Conservation (phyloP, 2,329 filamentous ascomycete species). For the Herpotrichia juniperi region DNA sequence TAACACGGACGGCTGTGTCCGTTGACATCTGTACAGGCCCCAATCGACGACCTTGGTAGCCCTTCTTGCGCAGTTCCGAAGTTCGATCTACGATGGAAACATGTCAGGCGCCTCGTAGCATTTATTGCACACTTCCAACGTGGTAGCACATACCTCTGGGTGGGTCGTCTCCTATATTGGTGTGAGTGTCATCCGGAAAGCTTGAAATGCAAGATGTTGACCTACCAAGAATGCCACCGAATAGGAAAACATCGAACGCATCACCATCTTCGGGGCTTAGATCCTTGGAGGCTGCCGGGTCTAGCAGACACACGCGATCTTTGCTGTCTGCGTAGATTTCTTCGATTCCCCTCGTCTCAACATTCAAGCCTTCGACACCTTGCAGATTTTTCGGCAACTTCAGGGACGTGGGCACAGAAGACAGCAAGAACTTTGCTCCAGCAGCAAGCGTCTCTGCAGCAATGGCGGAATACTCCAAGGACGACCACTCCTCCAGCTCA, state of each 20-base stretch:
- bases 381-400: constrained; percentile 64
- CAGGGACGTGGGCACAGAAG: constrained; percentile 75
- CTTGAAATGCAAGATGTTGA: constrained; percentile 6
- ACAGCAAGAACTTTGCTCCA: constrained; percentile 76
- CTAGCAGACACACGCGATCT: constrained; percentile 82
- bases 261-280: constrained; percentile 82
- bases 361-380: constrained; percentile 66
- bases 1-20: constrained; percentile 94
- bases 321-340: constrained; percentile 76
- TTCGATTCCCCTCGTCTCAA: constrained; percentile 81
- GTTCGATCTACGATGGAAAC: constrained; percentile 72
- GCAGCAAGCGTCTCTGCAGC: constrained; percentile 76
- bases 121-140: constrained; percentile 6
- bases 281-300: constrained; percentile 83
- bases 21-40: constrained; percentile 98
- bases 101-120: constrained; percentile 25
- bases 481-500: constrained; percentile 92
- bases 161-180: constrained; percentile 79
- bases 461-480: constrained; percentile 89
- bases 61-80: constrained; percentile 92
- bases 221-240: constrained; percentile 92
- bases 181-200: constrained; percentile 26
- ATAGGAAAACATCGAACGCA: constrained; percentile 87
- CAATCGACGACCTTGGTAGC: constrained; percentile 83
- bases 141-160: constrained; percentile 72